phyloP scores from a whole-genome alignment of 176 grass and related monocot genomes.

The Tuctoria greenei region DNA sequence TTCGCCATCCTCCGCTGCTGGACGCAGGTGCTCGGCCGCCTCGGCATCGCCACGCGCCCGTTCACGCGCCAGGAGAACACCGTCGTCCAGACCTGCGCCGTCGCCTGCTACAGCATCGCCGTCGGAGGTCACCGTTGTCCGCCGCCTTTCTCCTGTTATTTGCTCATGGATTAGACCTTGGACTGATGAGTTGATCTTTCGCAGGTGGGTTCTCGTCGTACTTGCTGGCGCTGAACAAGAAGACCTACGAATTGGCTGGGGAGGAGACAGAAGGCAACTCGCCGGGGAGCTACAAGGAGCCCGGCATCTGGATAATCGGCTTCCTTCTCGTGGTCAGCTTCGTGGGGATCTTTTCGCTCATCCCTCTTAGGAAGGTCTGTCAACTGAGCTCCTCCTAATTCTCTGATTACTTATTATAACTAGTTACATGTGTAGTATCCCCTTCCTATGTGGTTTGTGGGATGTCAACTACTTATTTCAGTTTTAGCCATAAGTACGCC shows the following conservation, averaged over 20 bases:
- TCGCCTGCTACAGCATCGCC: slow-evolving; percentile 94
- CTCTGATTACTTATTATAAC: background rate
- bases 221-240: slow-evolving; percentile 81
- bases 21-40: slow-evolving; percentile 59
- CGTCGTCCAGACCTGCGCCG: slow-evolving; percentile 91
- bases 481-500: background rate
- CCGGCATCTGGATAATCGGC: slow-evolving; percentile 84
- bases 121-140: slow-evolving; percentile 51
- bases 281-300: slow-evolving; percentile 88
- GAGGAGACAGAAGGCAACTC: slow-evolving; percentile 72
- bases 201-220: slow-evolving; percentile 90
- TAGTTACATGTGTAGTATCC: background rate
- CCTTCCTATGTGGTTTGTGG: background rate
- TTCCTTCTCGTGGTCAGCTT: slow-evolving; percentile 88
- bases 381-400: background rate
- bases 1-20: slow-evolving; percentile 84
- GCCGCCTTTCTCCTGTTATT: background rate
- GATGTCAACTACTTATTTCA: background rate
- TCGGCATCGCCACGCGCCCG: slow-evolving; percentile 50
- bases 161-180: background rate
- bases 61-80: slow-evolving; percentile 98
- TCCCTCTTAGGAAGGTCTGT: slow-evolving; percentile 86
- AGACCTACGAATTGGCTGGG: slow-evolving; percentile 75
- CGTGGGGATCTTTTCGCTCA: slow-evolving; percentile 69
- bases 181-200: slow-evolving; percentile 3